Base-by-base conservation (phyloP, 306 rosid species). In the Malus fusca region DNA sequence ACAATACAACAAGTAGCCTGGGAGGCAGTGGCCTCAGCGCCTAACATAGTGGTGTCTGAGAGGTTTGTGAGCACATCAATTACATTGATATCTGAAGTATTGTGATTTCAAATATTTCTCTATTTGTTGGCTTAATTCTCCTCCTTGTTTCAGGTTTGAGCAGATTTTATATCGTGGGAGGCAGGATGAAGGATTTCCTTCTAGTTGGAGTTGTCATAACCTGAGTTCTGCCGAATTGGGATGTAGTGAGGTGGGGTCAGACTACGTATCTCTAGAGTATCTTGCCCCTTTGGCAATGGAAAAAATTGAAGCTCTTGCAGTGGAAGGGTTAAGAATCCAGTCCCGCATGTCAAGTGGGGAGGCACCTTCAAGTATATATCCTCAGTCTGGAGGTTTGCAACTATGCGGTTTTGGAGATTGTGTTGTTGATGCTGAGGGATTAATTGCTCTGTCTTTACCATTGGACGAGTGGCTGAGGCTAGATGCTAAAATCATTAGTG, bases 321-420 rank as follows among this genome's bases (percentile, higher is more conserved):
- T 92, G 10, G 96, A 92, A 80, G 96, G 96, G 63, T 82, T 92
- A 82, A 88, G 86, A 87, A 86, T 88, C 73, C 97, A 92, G 76
- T 83, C 85, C 76, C 81, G 75, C 69, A 77, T 86, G 88, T 83
- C 81, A 37, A 67, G 70, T 5, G 89, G 84, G 68, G 84, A 85
- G 59, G 84, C 88, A 61, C 90, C 90, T 9, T 84, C 92, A 77
- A 69, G 65, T 55, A 82, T 88, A 23, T 71, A 25, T 78, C 80
- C 88, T 33, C 74, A 64, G 43, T 52, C 73, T 72, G 84, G 71
- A 70, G 77, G 72, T 22, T 58, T 77, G 71, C 81, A 75, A 43
- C 63, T 58, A 42, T 59, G 65, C 42, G 74, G 69, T 70, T 58
- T 40, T 75, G 70, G 69, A 73, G 76, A 79, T 58, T 12, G 17